Base-by-base conservation (phyloP, 495 filamentous ascomycete species). In the Pyronema omphalodes region DNA sequence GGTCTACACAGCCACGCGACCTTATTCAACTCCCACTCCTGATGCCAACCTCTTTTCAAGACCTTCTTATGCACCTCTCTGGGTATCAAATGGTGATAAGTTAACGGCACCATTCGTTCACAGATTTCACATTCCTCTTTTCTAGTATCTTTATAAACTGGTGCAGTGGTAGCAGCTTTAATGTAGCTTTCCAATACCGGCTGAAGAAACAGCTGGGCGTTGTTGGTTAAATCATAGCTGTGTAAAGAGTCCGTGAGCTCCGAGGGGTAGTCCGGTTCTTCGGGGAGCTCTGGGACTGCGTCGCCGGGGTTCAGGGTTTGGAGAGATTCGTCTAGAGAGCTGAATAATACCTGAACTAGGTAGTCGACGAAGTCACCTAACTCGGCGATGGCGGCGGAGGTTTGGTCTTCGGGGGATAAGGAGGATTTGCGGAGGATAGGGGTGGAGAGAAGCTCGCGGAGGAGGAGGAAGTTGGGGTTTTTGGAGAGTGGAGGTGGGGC, bases 1-100 rank as follows among this genome's bases (percentile, higher is more conserved):
- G 87, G 84, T 46, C 61, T 74, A 70, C 87, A 93, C 60, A 94
- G 66, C 86, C 86, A 94, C 33, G 87, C 87, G 23, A 93, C 86
- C 64, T 76, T 86, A 65, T 84, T 77, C 67, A 89, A 60, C 69
- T 77, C 74, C 71, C 80, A 80, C 57, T 79, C 77, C 12, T 75
- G 73, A 71, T 87, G 83, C 86, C 86, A 93, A 3, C 85, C 84
- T 33, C 84, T 71, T 68, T 84, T 84, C 9, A 84, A 59, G 6
- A 77, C 85, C 68, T 86, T 88, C n/a, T 72, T 76, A 67, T 93
- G 87, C 58, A 84, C 76, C 37, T 74, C 71, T 33, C 77, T 71
- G 35, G 87, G 87, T 55, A 93, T 86, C 46, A 94, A 69, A 68
- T 93, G 86, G 60, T 93, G 87, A 66, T 88, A 91, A 6, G 80